Evolutionary conservation across 2,329 filamentous ascomycete species (phyloP), one percentile per base, ranked within the genome.

Genomic region (Cercospora sojina): DNA sequence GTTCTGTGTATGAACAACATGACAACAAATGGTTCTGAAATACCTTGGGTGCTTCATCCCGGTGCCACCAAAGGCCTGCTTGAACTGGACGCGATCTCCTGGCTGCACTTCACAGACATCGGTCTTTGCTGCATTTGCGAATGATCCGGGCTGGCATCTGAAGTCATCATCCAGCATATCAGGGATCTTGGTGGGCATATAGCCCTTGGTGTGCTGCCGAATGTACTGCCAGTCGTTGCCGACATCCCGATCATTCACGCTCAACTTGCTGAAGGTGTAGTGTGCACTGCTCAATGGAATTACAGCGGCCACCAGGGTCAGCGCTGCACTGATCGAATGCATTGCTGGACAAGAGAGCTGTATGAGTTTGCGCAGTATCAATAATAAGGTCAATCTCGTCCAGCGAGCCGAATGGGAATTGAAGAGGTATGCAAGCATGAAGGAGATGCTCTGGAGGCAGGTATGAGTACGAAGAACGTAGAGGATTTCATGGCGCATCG

Each of bases 191-290:
- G 62, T 69, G 18, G 68, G 66, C 68, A 65, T 62, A 41, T 71
- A 67, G 53, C 49, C 59, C 51, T 68, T 66, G 38, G 62, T 58
- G 49, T 71, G 66, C 56, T 70, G 62, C 56, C 66, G 69, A 29
- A 71, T 69, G 68, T 70, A 70, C 27, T 59, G 61, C 64, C 64
- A 71, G 58, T 70, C 69, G 23, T 35, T 56, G 38, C 66, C 66
- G 31, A 67, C 41, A 25, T 58, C 31, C 12, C 51, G 25, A 20
- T 63, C 68, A 59, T 70, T 69, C 57, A 70, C 66, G 10, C 66
- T 57, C 31, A 71, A 58, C 41, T 68, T 65, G 27, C 68, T 68
- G 66, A 70, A 71, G 27, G 67, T 68, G 66, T 71, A 71, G 62
- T 71, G 69, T 5, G 59, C 59, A n/a, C 4, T 62, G 59, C 35